Percentiles rank a stretch among this genome's conserved stretches.
These are phyloP conservation scores for Trichophyton equinum DNA, from an alignment of 2,329 filamentous ascomycete species.

Conservation along the genomic window DNA sequence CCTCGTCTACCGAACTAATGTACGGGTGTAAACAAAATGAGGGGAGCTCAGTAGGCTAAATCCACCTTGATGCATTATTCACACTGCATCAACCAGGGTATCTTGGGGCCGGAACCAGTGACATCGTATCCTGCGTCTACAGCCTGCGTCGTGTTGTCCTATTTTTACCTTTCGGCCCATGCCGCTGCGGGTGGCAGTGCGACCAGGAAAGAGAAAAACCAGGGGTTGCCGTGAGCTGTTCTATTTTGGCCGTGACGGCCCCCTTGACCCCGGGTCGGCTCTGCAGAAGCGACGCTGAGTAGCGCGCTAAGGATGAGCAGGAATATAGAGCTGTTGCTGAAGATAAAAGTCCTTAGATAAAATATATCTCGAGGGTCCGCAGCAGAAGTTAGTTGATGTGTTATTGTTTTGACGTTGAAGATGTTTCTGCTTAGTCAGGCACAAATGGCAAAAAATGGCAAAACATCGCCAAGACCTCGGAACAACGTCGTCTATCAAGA, in stretches of 20 bases:
- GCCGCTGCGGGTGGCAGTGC: slow-evolving; percentile 3
- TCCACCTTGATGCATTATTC: neutral
- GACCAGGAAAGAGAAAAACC: neutral
- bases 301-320: neutral
- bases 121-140: neutral
- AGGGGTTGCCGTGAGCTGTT: neutral
- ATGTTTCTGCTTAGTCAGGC: neutral
- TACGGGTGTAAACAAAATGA: neutral
- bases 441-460: neutral
- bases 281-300: neutral
- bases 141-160: neutral
- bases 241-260: neutral
- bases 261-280: neutral
- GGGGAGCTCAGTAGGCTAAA: neutral
- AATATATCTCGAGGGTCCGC: neutral
- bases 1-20: neutral
- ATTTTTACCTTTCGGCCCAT: slow-evolving; percentile 5
- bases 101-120: neutral
- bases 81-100: neutral
- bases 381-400: too few species aligned
- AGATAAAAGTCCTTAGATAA: neutral
- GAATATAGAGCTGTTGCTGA: neutral
- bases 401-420: too few species aligned
- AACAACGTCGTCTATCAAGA: neutral
- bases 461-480: neutral